A percentile compares a stretch with the other conserved stretches of the same genome.
Conservation (phyloP, 805 yeast genomes). For the Lipomyces yamanashiensis region DNA sequence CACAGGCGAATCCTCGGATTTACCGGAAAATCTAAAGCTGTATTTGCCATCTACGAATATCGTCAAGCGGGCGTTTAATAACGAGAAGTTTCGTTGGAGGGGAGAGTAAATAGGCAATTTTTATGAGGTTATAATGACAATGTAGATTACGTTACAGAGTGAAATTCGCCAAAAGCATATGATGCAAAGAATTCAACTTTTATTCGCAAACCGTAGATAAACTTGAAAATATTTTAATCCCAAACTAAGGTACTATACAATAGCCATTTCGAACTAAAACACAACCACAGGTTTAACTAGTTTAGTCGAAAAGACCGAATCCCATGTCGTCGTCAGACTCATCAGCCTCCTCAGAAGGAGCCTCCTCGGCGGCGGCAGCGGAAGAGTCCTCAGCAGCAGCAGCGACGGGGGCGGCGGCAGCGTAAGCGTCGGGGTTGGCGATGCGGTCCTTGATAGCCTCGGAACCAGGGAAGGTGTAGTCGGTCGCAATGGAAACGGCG, state of each 20-base stretch:
- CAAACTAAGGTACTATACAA: conserved; percentile 7
- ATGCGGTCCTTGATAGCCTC: conserved; percentile 99
- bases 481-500: conserved; percentile 97
- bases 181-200: not conserved
- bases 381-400: conserved; percentile 66
- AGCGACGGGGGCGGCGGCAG: conserved; percentile 98
- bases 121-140: not conserved
- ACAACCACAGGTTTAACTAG: conserved; percentile 1
- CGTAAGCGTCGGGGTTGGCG: conserved; percentile 99
- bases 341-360: conserved; percentile 66
- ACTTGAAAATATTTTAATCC: not conserved
- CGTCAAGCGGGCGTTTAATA: conserved; percentile 22
- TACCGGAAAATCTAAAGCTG: conserved; percentile 35
- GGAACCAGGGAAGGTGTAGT: conserved; percentile 98
- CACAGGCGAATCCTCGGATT: conserved; percentile 53
- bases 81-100: conserved; percentile 33
- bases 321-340: conserved; percentile 84
- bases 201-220: not conserved
- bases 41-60: conserved; percentile 27
- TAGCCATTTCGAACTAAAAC: conserved; percentile 13
- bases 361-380: conserved; percentile 72
- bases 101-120: conserved; percentile 4
- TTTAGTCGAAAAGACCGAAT: conserved; percentile 96
- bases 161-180: no score
- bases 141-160: not conserved